Conservation (phyloP, 2,329 filamentous ascomycete genomes). For the Lasiodiplodia gonubiensis region DNA sequence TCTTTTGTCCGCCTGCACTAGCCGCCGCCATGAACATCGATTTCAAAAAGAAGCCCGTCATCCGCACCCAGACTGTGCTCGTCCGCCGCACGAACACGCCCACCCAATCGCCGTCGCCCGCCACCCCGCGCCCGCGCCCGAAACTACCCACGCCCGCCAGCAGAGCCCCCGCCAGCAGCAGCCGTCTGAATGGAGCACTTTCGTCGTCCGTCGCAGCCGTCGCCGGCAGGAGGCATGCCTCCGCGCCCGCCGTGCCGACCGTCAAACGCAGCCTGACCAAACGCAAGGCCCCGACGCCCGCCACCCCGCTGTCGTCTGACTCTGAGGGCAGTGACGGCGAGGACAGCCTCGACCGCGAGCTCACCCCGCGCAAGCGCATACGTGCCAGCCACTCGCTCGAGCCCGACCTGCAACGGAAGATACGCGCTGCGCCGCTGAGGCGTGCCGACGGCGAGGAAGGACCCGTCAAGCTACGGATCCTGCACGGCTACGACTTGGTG, state of each 20-base stretch:
- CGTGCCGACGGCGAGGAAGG: slow-evolving; percentile 30
- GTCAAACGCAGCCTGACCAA: slow-evolving; percentile 22
- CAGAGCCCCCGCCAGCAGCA: slow-evolving; percentile 6
- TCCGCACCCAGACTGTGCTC: slow-evolving; percentile 27
- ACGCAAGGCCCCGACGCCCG: slow-evolving; percentile 27
- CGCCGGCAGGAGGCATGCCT: slow-evolving; percentile 14
- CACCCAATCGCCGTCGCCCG: slow-evolving; percentile 13
- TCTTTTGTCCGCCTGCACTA: slow-evolving; percentile 16
- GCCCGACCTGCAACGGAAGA: slow-evolving; percentile 43
- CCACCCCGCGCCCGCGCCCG: slow-evolving; percentile 22
- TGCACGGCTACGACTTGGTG: slow-evolving; percentile 51
- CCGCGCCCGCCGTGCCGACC: slow-evolving; percentile 11
- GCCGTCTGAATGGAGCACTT: slow-evolving; percentile 12
- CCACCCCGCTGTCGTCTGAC: slow-evolving; percentile 23
- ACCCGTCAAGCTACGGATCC: slow-evolving; percentile 35
- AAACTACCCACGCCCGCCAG: slow-evolving; percentile 22
- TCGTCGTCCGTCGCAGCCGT: slow-evolving; percentile 11
- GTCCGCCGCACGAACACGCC: slow-evolving; percentile 22
- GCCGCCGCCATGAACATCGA: slow-evolving; percentile 28
- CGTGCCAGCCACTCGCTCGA: slow-evolving; percentile 46
- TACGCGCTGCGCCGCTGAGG: slow-evolving; percentile 33
- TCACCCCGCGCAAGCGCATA: slow-evolving; percentile 38
- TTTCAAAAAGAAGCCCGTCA: slow-evolving; percentile 28
- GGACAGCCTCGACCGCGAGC: slow-evolving; percentile 15
- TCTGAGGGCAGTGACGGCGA: slow-evolving; percentile 26